These are phyloP conservation scores for Abrus pulchellus DNA, from an alignment of 306 rosid genomes.

Conservation along the genomic window DNA sequence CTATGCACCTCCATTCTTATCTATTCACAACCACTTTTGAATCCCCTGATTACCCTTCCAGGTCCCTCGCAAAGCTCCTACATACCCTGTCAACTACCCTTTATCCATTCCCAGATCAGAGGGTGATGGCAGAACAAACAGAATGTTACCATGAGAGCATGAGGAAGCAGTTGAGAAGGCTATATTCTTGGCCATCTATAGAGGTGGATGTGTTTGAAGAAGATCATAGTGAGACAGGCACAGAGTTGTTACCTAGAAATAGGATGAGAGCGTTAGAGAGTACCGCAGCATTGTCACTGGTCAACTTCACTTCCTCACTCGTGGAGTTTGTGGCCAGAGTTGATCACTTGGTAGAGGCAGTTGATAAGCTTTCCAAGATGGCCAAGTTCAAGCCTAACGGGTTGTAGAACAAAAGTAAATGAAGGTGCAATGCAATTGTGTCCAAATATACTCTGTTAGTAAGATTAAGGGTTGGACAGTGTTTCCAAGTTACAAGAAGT, in stretches of 20 bases:
- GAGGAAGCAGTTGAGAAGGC: constrained; percentile 68
- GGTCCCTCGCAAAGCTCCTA: constrained; percentile 47
- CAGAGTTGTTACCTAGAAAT: constrained; percentile 47
- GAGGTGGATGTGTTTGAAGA: constrained; percentile 66
- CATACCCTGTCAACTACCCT: constrained; percentile 9
- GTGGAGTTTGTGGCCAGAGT: constrained; percentile 84
- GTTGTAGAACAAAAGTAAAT: constrained; percentile 3
- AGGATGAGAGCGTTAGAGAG: constrained; percentile 67
- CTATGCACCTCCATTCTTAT: constrained; percentile 64
- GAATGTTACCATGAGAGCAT: constrained; percentile 56
- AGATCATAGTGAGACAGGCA: constrained; percentile 38
- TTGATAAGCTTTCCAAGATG: constrained; percentile 69
- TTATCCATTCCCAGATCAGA: constrained; percentile 21
- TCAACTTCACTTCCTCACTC: constrained; percentile 71
- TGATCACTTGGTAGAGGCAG: constrained; percentile 77
- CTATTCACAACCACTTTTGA: constrained; percentile 57
- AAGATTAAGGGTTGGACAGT: neutral
- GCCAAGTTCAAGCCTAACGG: constrained; percentile 66
- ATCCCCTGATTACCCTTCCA: constrained; percentile 47
- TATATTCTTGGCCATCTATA: constrained; percentile 73
- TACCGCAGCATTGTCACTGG: constrained; percentile 69
- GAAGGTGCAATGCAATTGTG: neutral
- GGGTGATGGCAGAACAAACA: constrained; percentile 14
- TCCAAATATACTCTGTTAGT: neutral
- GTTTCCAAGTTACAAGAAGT: neutral